A percentile compares a stretch with the other conserved stretches of the same genome.
Conservation (phyloP, 306 rosid genomes). For the Trichosanthes truncata region DNA sequence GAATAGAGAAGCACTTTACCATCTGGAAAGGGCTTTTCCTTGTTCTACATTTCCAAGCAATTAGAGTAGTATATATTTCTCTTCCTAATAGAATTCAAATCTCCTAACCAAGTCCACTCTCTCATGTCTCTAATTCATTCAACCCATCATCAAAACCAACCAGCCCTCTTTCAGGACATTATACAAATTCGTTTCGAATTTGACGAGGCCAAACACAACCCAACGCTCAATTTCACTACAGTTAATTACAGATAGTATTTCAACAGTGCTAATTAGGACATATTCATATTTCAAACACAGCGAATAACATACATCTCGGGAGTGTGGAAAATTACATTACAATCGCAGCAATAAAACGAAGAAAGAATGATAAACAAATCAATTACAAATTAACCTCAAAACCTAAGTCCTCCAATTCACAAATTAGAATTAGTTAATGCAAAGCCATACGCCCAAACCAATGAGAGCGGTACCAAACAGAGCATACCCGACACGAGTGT, state of each 20-base stretch:
- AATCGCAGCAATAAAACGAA: neutral
- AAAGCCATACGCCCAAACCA: constrained; percentile 61
- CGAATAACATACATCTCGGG: neutral
- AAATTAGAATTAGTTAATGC: constrained; percentile 24
- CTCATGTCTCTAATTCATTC: neutral
- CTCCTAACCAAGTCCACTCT: neutral
- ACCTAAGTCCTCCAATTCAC: neutral
- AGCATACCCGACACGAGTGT: constrained; percentile 45
- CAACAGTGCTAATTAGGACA: neutral
- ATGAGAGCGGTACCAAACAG: constrained; percentile 62
- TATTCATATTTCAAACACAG: neutral
- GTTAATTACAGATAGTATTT: neutral
- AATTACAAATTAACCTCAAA: neutral
- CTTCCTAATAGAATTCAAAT: neutral
- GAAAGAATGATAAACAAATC: neutral
- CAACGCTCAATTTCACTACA: neutral
- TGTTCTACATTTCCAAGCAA: neutral
- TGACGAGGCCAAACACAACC: neutral
- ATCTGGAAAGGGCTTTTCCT: neutral
- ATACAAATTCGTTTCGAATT: neutral
- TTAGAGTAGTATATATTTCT: neutral
- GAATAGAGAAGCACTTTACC: neutral
- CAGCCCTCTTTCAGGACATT: neutral
- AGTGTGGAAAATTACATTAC: neutral
- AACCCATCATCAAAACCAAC: neutral